A percentile compares a stretch with the other conserved stretches of the same genome.
These are phyloP conservation scores for Globisporangium takayamanum DNA, from an alignment of 352 stramenopile genomes.

Conservation along the genomic window DNA sequence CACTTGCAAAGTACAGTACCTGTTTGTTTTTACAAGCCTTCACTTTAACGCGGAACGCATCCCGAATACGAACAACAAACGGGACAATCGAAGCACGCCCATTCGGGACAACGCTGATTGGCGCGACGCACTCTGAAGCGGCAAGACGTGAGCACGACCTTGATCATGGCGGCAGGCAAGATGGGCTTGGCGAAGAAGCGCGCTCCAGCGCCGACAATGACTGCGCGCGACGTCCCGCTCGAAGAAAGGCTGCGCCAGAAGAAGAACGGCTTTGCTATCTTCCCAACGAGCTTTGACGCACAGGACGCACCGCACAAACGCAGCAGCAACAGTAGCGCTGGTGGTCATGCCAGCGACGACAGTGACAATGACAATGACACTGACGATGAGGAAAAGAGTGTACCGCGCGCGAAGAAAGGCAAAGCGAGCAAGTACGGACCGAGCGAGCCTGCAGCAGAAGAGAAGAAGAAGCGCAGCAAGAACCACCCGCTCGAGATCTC, in stretches of 20 bases:
- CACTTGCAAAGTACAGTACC: too few species aligned
- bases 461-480: conserved; percentile 50
- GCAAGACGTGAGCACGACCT: not conserved
- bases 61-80: not conserved
- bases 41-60: not conserved
- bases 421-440: conserved; percentile 14
- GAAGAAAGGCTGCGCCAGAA: conserved; percentile 74
- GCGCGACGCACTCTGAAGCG: not conserved
- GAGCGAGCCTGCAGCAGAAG: conserved; percentile 5
- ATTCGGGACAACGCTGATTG: conserved; percentile 10
- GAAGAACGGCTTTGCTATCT: conserved; percentile 61
- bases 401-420: conserved; percentile 8
- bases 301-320: not conserved
- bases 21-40: too few species aligned
- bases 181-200: conserved; percentile 8
- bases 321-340: not conserved
- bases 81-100: not conserved
- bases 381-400: not conserved
- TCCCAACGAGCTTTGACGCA: conserved; percentile 8
- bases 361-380: not conserved
- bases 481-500: conserved; percentile 83
- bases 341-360: not conserved
- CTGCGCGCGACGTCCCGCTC: conserved; percentile 61
- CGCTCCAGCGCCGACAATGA: not conserved
- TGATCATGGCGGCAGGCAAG: not conserved